Base-by-base conservation (phyloP, 2,329 filamentous ascomycete genomes). In the Cladosporium sp. region DNA sequence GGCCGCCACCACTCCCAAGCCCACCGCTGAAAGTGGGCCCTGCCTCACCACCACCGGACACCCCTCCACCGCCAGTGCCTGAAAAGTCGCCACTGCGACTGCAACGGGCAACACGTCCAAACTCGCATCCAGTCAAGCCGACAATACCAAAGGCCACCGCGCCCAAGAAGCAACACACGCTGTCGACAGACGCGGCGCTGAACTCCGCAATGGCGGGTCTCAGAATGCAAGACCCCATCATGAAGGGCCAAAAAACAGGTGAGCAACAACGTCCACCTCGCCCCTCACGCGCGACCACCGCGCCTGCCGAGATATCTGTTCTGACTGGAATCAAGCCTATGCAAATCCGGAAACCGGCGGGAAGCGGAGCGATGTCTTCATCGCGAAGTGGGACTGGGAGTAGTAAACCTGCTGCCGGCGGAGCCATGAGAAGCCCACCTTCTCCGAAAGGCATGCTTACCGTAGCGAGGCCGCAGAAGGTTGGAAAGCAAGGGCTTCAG, bases 41-140 rank as follows among this genome's bases (percentile, higher is more conserved):
- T 15, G 17, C 30, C 4, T 50, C 47, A 6, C 39, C 47, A 15
- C 47, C 47, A 30, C 47, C 47, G 18, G 37, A 13, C 29, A 36
- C 44, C 24, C 42, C 44, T 13, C 58, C 54, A 24, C 60, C 58
- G 15, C 51, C 56, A 4, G 39, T 58, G 2, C 57, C 56, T 4
- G 48, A 56, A 4, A 56, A 54, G 15, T 56, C 56, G 39, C 53
- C 56, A 19, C 6, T 50, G 20, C 39, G 47, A 3, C 39, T 37
- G 20, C 45, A 40, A n/a, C 37, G 38, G 1, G 5, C 37, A 20
- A n/a, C 13, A 12, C 30, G 47, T 7, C 47, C 47, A 6, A 43
- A 29, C 8, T 43, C 39, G 20, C 34, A 50, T 7, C 47, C 47
- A 43, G 40, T 39, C 4, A 29, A 15, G 15, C 30, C 47, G 30